Conservation (phyloP, 2,329 filamentous ascomycete species). For the Seiridium unicorne region DNA sequence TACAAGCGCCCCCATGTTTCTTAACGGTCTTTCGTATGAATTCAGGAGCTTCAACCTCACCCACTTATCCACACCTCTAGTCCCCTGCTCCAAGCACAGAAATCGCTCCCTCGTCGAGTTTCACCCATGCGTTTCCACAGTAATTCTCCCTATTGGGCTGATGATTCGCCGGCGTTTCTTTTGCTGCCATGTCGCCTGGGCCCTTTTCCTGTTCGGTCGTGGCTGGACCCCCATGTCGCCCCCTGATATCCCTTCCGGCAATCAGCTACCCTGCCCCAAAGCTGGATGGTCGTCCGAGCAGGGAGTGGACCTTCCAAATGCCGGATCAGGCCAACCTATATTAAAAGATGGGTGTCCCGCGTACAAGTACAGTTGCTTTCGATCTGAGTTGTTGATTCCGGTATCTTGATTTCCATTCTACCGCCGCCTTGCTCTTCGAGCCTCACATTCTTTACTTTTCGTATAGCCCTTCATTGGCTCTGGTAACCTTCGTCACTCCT, state of each 20-base stretch:
- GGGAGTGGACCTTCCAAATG: slow-evolving; percentile 2
- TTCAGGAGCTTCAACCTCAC: slow-evolving; percentile 4
- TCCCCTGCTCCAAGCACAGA: background rate
- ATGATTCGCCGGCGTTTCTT: background rate
- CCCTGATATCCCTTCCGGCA: background rate
- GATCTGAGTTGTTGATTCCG: background rate
- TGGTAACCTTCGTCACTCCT: background rate
- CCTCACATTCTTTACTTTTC: slow-evolving; percentile 8
- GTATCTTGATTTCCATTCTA: slow-evolving; percentile 1
- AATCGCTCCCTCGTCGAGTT: background rate
- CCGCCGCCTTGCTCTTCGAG: background rate
- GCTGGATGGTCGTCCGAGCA: background rate
- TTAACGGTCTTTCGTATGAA: background rate
- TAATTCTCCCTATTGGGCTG: background rate
- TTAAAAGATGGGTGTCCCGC: slow-evolving; percentile 4
- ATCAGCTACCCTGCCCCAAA: background rate
- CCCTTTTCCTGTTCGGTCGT: background rate
- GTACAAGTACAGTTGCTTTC: background rate
- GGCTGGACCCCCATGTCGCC: background rate
- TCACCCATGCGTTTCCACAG: slow-evolving; percentile 5
- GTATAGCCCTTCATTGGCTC: slow-evolving; percentile 1
- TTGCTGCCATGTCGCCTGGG: background rate
- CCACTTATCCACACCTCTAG: slow-evolving; percentile 3
- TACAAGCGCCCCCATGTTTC: slow-evolving; percentile 1
- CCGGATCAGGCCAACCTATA: slow-evolving; percentile 6